Percentiles rank a stretch among this genome's conserved stretches.
Conservation (phyloP, 1,284 basidiomycete species). For the Serendipita sp. region DNA sequence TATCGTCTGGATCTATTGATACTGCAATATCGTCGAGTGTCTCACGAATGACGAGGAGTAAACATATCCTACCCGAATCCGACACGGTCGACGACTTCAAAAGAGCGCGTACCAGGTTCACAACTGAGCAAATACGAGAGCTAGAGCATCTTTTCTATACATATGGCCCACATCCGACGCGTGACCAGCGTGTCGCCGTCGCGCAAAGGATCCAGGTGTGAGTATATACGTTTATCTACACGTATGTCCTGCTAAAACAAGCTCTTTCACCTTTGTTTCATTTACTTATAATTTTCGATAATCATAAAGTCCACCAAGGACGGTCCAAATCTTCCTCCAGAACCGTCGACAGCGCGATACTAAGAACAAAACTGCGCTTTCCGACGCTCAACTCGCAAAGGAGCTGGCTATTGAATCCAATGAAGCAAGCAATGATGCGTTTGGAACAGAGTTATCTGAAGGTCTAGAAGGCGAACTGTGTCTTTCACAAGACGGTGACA, state of each 20-base stretch:
- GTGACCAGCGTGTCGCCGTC: neutral
- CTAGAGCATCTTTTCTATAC: neutral
- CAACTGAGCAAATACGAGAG: neutral
- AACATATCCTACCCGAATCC: neutral
- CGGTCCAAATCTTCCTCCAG: neutral
- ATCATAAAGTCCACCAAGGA: neutral
- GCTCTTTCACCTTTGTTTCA: neutral
- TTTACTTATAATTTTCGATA: neutral
- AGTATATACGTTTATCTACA: neutral
- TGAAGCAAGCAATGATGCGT: neutral
- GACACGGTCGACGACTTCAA: slow-evolving; percentile 1
- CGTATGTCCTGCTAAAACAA: neutral
- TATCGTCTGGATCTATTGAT: neutral
- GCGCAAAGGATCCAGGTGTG: neutral
- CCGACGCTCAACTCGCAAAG: neutral
- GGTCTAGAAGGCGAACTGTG: neutral
- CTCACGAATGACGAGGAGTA: neutral
- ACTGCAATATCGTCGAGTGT: neutral
- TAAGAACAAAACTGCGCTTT: neutral
- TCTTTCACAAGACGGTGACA: neutral
- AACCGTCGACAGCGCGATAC: slow-evolving; percentile 2
- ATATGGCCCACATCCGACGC: slow-evolving; percentile 1
- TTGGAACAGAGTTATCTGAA: neutral
- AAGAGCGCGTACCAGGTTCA: neutral
- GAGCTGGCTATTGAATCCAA: neutral